phyloP scores from a whole-genome alignment of 2,329 filamentous ascomycete genomes.

The Diaporthe vexans region DNA sequence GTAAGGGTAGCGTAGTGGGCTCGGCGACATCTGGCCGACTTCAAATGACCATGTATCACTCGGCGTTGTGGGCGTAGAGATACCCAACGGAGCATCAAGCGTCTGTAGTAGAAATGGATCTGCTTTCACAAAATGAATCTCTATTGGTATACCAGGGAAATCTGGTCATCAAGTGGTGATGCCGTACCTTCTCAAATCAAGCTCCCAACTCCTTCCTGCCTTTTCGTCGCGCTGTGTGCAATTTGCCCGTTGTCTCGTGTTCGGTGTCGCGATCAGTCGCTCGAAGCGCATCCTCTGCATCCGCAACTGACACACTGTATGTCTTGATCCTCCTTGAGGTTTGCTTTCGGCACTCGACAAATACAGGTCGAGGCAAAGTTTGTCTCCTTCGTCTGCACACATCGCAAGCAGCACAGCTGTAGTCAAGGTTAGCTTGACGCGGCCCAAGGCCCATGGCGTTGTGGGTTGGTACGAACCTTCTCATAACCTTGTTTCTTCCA shows the following conservation, averaged over 20 bases:
- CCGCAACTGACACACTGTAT: constrained; percentile 97
- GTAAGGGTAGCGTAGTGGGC: constrained; percentile 47
- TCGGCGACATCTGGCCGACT: neutral
- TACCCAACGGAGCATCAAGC: constrained; percentile 30
- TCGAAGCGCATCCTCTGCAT: constrained; percentile 90
- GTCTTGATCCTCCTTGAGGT: constrained; percentile 90
- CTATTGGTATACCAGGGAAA: constrained; percentile 35
- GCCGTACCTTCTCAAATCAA: constrained; percentile 34
- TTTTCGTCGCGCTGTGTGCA: neutral
- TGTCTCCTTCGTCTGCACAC: constrained; percentile 99
- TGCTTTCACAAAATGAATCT: constrained; percentile 40
- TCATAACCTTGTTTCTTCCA: constrained; percentile 99
- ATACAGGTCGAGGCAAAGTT: constrained; percentile 94
- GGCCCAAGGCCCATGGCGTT: neutral
- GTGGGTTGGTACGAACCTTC: constrained; percentile 74
- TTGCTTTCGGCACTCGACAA: constrained; percentile 90
- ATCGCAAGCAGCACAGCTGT: constrained; percentile 92
- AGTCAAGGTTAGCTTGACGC: constrained; percentile 45
- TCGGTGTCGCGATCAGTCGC: constrained; percentile 69
- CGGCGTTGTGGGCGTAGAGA: constrained; percentile 28
- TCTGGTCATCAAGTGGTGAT: constrained; percentile 30
- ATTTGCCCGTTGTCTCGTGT: neutral
- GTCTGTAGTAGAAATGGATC: constrained; percentile 22
- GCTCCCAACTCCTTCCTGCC: constrained; percentile 39
- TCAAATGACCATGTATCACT: neutral